phyloP scores from a whole-genome alignment of 2,329 filamentous ascomycete species.

The Colletotrichum karsti region DNA sequence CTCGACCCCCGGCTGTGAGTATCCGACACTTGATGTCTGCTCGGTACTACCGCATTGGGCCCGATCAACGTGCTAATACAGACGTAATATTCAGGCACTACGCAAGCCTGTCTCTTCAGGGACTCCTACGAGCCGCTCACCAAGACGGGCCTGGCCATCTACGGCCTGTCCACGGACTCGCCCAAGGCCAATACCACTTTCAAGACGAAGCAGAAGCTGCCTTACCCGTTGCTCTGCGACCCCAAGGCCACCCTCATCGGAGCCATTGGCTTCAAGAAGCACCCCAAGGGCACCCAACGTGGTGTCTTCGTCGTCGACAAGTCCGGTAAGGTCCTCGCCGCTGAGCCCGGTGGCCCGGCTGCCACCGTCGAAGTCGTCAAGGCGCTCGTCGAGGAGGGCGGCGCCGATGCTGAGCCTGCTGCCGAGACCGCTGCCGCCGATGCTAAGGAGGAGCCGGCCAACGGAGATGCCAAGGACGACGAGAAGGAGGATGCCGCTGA shows the following conservation, averaged over 20 bases:
- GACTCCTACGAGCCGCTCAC: conserved; percentile 83
- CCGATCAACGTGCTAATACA: not conserved
- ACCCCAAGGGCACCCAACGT: conserved; percentile 79
- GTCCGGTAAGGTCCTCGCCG: conserved; percentile 79
- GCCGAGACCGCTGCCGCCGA: conserved; percentile 51
- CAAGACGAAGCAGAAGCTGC: conserved; percentile 89
- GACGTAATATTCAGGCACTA: conserved; percentile 72
- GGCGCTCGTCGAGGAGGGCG: conserved; percentile 65
- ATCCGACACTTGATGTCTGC: not conserved
- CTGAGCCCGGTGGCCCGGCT: conserved; percentile 78
- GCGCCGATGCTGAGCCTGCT: conserved; percentile 33
- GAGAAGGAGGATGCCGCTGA: conserved; percentile 31
- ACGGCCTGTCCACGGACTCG: conserved; percentile 87
- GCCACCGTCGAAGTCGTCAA: conserved; percentile 81
- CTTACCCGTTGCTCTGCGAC: conserved; percentile 90
- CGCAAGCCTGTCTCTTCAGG: conserved; percentile 91
- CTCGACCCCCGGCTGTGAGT: conserved; percentile 91
- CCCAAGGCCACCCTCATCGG: conserved; percentile 76
- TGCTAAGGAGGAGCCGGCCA: conserved; percentile 37
- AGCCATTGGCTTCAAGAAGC: conserved; percentile 91
- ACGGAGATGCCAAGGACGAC: conserved; percentile 35
- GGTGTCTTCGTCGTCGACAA: conserved; percentile 91
- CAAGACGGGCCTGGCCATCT: conserved; percentile 83
- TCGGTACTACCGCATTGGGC: not conserved
- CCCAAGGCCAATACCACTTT: conserved; percentile 94